Evolutionary conservation across 306 rosid genomes (phyloP), one percentile per base, ranked within the genome.

Genomic region (Quercus variabilis): DNA sequence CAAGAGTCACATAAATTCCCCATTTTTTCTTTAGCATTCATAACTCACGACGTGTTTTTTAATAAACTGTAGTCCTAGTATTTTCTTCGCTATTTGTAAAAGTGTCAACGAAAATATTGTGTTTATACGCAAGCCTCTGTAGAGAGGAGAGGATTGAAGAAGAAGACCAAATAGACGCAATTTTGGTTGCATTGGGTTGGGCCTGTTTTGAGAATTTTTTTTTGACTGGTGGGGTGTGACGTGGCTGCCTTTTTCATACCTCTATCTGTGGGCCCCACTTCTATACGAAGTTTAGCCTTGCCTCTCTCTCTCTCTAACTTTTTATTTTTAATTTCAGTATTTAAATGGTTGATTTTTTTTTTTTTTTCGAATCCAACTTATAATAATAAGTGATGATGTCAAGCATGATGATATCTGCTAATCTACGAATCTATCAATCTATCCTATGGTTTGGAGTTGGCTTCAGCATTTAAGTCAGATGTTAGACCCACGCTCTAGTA

Each of bases 361-460:
- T 4, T 2, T 20, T 0, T 6, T 14, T 23, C 14, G 18, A 54
- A 77, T 14, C 54, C 54, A 49, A 3, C 20, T 38, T 59, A 68
- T 18, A 33, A 67, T 68, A 68, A 18, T 19, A 12, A 81, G 26
- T 21, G 55, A 64, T 87, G 91, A 83, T 81, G 93, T 83, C 84
- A 81, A 83, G 83, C 51, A 60, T 83, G 88, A 87, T 58, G 88
- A 10, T 23, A 87, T 83, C 75, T 78, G 69, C 74, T 76, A 74
- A 82, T 79, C 72, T 69, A 74, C 85, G 79, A 86, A 79, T 86
- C 85, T 75, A 78, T 83, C 89, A 81, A 84, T 88, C 88, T 74
- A 83, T 86, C 71, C 62, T 43, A 28, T 49, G 81, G 63, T 60
- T 81, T 74, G 85, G 86, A 76, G 87, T 63, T 87, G 84, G 75